Evolutionary conservation across 2,329 filamentous ascomycete species (phyloP).

Genomic region (Aspergillus phoenicis): DNA sequence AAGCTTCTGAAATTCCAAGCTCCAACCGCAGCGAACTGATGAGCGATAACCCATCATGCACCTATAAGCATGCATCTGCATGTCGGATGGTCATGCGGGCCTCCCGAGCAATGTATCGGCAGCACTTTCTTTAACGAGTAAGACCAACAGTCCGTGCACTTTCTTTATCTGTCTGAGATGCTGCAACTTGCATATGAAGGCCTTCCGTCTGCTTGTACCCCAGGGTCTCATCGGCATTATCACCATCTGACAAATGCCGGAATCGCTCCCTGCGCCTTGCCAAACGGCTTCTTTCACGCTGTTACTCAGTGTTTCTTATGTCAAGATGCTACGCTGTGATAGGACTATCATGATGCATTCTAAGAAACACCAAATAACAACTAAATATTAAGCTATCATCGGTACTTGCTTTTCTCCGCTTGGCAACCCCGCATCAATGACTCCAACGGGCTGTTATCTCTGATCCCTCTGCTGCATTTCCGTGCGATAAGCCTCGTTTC

Average conservation of each 20-base stretch:
- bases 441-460: not conserved
- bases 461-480: not conserved
- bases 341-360: not conserved
- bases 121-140: not conserved
- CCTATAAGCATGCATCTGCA: not conserved
- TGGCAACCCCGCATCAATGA: not conserved
- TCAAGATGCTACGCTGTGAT: not conserved
- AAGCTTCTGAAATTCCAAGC: no score
- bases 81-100: not conserved
- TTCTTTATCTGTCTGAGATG: not conserved
- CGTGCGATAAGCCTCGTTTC: not conserved
- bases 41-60: no score
- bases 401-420: not conserved
- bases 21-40: not conserved
- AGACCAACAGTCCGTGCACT: not conserved
- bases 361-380: not conserved
- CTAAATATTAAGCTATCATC: not conserved
- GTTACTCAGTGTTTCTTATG: not conserved
- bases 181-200: not conserved
- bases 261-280: not conserved
- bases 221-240: not conserved
- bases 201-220: not conserved
- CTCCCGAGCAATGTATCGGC: not conserved
- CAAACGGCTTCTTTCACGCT: not conserved
- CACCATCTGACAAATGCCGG: not conserved